phyloP scores from a whole-genome alignment of 1,284 basidiomycete genomes.

The Ustilago shanxiensis region DNA sequence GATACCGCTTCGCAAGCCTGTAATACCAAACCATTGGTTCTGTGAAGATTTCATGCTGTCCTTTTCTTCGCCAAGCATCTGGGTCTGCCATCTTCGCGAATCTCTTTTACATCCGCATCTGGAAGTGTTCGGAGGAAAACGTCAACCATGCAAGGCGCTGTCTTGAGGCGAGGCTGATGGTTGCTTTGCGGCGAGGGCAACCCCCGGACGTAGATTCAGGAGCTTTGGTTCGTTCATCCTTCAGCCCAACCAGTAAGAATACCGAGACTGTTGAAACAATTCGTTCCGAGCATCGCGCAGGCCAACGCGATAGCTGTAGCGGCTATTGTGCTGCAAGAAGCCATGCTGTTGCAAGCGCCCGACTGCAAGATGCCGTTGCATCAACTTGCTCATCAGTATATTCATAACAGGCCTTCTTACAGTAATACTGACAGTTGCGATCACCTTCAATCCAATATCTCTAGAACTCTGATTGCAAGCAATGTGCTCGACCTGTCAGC shows the following conservation, averaged over 20 bases:
- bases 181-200: background rate
- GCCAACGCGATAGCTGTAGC: background rate
- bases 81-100: background rate
- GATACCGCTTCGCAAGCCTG: background rate
- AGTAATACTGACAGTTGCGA: too few relatives aligned
- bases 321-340: background rate
- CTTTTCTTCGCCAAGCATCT: background rate
- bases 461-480: too few relatives aligned
- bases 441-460: too few relatives aligned
- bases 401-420: too few relatives aligned
- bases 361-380: too few relatives aligned
- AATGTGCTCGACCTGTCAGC: too few relatives aligned
- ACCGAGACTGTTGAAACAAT: background rate
- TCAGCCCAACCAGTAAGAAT: background rate
- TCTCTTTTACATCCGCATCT: background rate
- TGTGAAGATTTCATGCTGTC: slow-evolving; percentile 7
- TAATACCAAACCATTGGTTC: background rate
- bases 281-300: background rate
- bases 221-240: too few relatives aligned
- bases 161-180: background rate
- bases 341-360: background rate
- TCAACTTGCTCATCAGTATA: too few relatives aligned
- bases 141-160: background rate
- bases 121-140: background rate
- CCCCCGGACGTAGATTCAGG: background rate